Percentiles rank a stretch among this genome's conserved stretches.
Evolutionary conservation across 768 basidiomycete species (phyloP).

Genomic region (Leccinum truebloodii): DNA sequence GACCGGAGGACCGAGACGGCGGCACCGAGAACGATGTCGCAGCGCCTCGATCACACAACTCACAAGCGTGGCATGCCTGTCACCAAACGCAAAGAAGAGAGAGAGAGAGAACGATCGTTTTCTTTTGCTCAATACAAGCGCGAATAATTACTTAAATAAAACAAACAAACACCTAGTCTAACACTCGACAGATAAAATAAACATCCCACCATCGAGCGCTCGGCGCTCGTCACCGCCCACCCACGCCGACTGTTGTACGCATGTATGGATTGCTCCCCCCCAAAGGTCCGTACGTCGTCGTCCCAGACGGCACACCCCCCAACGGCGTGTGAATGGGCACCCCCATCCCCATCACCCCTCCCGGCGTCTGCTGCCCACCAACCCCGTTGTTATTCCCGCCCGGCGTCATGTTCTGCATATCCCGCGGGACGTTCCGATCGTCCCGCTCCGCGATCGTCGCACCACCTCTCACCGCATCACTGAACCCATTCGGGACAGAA

Average conservation of each 20-base stretch:
- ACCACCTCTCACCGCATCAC: slow-evolving; percentile 66
- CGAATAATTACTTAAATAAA: slow-evolving; percentile 33
- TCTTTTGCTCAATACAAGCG: slow-evolving; percentile 23
- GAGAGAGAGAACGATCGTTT: background rate
- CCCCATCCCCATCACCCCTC: slow-evolving; percentile 51
- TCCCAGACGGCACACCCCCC: slow-evolving; percentile 43
- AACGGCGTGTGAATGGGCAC: slow-evolving; percentile 41
- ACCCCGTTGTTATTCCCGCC: slow-evolving; percentile 35
- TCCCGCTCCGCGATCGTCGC: slow-evolving; percentile 84
- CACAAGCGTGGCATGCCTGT: background rate
- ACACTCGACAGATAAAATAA: slow-evolving; percentile 24
- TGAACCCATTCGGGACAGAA: slow-evolving; percentile 62
- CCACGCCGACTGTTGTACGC: slow-evolving; percentile 58
- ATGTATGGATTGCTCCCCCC: slow-evolving; percentile 61
- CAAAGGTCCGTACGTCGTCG: slow-evolving; percentile 62
- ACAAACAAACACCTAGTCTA: slow-evolving; percentile 21
- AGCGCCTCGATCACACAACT: background rate
- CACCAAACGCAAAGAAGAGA: background rate
- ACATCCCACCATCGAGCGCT: background rate
- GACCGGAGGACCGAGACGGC: background rate
- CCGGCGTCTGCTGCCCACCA: slow-evolving; percentile 34
- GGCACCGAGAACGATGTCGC: background rate
- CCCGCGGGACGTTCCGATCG: slow-evolving; percentile 53
- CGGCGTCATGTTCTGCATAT: slow-evolving; percentile 59
- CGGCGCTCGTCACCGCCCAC: slow-evolving; percentile 41